phyloP scores from a whole-genome alignment of 2,329 filamentous ascomycete species.

The Akanthomyces muscarius region DNA sequence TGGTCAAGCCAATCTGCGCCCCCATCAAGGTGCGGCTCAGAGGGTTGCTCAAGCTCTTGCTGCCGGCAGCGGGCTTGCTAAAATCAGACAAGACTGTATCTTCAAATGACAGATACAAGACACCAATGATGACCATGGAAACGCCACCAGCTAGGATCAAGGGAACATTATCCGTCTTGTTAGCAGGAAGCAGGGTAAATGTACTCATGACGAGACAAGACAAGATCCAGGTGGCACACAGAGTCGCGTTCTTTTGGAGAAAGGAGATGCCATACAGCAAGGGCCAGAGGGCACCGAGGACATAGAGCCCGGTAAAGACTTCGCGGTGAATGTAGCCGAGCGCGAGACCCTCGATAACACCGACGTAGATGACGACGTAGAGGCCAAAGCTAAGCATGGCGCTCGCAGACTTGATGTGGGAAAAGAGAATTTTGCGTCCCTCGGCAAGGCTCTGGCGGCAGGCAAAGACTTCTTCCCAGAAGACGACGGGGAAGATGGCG shows the following conservation, averaged over 20 bases:
- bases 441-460: conserved; percentile 64
- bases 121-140: conserved; percentile 72
- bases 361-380: conserved; percentile 65
- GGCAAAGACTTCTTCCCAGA: conserved; percentile 94
- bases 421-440: conserved; percentile 65
- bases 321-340: conserved; percentile 89
- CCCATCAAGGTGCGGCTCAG: conserved; percentile 60
- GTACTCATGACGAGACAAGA: conserved; percentile 81
- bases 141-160: conserved; percentile 72
- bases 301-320: conserved; percentile 76
- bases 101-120: conserved; percentile 78
- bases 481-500: conserved; percentile 84
- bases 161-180: conserved; percentile 73
- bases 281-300: conserved; percentile 76
- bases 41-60: conserved; percentile 31
- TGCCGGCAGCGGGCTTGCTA: conserved; percentile 6
- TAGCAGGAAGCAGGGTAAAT: conserved; percentile 84
- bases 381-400: conserved; percentile 57
- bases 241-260: conserved; percentile 57
- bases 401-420: conserved; percentile 58
- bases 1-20: conserved; percentile 71
- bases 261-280: conserved; percentile 69
- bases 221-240: conserved; percentile 67
- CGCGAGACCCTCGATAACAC: conserved; percentile 75
- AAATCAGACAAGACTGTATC: conserved; percentile 52